Evolutionary conservation across 2,329 filamentous ascomycete species (phyloP).

Genomic region (Fusarium mundagurra): DNA sequence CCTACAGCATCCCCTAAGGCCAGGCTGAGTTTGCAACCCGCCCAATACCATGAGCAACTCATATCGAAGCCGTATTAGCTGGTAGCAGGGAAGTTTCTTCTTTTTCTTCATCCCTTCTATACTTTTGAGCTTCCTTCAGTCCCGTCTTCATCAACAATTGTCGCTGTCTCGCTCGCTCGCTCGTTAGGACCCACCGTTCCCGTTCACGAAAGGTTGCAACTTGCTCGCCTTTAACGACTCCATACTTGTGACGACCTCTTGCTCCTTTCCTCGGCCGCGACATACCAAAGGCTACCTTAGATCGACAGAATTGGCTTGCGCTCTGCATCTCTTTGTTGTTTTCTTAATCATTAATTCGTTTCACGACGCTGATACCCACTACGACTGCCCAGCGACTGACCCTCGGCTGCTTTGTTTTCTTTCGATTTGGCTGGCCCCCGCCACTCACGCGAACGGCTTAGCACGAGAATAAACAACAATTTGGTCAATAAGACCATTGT

Average conservation of each 20-base stretch:
- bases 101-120: constrained; percentile 24
- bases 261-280: constrained; percentile 12
- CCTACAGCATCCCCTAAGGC: constrained; percentile 23
- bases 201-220: constrained; percentile 40
- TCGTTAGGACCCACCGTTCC: constrained; percentile 37
- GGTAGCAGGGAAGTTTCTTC: constrained; percentile 35
- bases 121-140: constrained; percentile 14
- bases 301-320: neutral
- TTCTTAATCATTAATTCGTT: constrained; percentile 38
- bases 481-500: constrained; percentile 9
- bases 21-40: constrained; percentile 25
- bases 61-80: constrained; percentile 32
- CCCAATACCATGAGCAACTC: constrained; percentile 37
- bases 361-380: constrained; percentile 26
- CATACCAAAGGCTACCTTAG: neutral
- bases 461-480: constrained; percentile 30
- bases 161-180: constrained; percentile 24
- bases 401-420: constrained; percentile 43
- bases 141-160: constrained; percentile 11
- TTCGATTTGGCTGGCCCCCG: constrained; percentile 35
- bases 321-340: constrained; percentile 3
- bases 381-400: constrained; percentile 29
- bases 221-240: constrained; percentile 31
- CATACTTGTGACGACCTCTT: constrained; percentile 19
- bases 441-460: constrained; percentile 39